Evolutionary conservation across 441 rosid genomes (phyloP), one percentile per base, ranked within the genome.

Genomic region (Manihot esculenta): DNA sequence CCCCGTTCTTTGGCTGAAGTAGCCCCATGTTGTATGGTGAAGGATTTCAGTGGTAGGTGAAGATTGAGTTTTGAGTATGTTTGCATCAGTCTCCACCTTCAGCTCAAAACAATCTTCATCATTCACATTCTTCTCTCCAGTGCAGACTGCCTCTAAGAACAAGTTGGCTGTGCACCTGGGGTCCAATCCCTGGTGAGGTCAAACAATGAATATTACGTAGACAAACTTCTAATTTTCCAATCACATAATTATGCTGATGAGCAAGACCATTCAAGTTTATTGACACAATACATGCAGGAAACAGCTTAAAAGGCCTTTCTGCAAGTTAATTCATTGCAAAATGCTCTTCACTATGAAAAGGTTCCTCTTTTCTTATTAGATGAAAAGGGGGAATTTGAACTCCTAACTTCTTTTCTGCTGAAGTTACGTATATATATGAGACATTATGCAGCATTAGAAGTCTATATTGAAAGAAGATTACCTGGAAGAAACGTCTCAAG

Each of bases 401-500:
- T 45, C 12, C 15, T 42, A 45, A 45, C 49, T 45, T 45, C 49
- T 17, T 45, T 38, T 38, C 42, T 5, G 42, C 42, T 38, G 7
- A 38, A 38, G 42, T 38, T 38, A 7, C 7, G 42, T 38, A 38
- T 38, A 38, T 38, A 38, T 30, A 30, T 30, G 33, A 30, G 2
- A 30, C 33, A 4, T 30, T 1, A 30, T 30, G 33, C 2, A 30
- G 33, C 33, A 1, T 30, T 1, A 4, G 33, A 38, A 38, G 42
- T 38, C 42, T 38, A 38, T 38, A 5, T 5, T 38, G 42, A 7
- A 38, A 38, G 42, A 7, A 38, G 42, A 9, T 56, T 74, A 89
- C 98, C 93, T 94, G 97, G 55, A 92, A 94, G 83, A 94, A 89
- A 3, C 97, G 94, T 24, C 97, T 90, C 42, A 94, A 77, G 51